Evolutionary conservation across 23 red algal species (phyloP).

Genomic region (Agarophyton chilense): DNA sequence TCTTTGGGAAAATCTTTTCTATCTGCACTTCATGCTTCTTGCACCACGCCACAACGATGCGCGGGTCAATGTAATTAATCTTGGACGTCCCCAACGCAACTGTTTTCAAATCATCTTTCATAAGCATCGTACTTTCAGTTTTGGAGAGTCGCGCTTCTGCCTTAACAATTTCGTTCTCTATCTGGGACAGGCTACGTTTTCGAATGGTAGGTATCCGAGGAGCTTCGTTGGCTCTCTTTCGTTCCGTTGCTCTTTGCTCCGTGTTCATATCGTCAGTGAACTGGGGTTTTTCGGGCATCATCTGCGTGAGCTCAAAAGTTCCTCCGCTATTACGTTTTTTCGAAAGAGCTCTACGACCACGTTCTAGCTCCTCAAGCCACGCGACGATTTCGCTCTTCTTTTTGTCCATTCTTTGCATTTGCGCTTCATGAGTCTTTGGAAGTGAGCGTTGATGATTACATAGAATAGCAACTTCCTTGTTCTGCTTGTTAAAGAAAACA

Average conservation of each 20-base stretch:
- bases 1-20: constrained; percentile 93
- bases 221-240: constrained; percentile 79
- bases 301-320: constrained; percentile 73
- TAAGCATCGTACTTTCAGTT: constrained; percentile 60
- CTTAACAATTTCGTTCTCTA: constrained; percentile 59
- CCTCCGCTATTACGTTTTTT: background rate
- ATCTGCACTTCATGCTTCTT: constrained; percentile 94
- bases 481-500: constrained; percentile 97
- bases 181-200: constrained; percentile 40
- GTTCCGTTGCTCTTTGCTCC: constrained; percentile 68
- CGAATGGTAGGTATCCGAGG: constrained; percentile 50
- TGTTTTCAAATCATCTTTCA: constrained; percentile 97
- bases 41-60: constrained; percentile 99
- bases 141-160: constrained; percentile 70
- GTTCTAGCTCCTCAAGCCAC: constrained; percentile 75
- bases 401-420: constrained; percentile 85
- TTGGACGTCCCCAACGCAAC: constrained; percentile 97
- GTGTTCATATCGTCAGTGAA: constrained; percentile 68
- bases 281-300: constrained; percentile 61
- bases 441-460: constrained; percentile 96
- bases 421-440: constrained; percentile 75
- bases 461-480: constrained; percentile 96
- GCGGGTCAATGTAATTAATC: constrained; percentile 98
- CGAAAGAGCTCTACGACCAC: constrained; percentile 5
- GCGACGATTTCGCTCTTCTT: constrained; percentile 54